Percentiles rank a stretch among this genome's conserved stretches.
These are phyloP conservation scores for Penicillium paxilli DNA, from an alignment of 495 filamentous ascomycete genomes.

Conservation along the genomic window DNA sequence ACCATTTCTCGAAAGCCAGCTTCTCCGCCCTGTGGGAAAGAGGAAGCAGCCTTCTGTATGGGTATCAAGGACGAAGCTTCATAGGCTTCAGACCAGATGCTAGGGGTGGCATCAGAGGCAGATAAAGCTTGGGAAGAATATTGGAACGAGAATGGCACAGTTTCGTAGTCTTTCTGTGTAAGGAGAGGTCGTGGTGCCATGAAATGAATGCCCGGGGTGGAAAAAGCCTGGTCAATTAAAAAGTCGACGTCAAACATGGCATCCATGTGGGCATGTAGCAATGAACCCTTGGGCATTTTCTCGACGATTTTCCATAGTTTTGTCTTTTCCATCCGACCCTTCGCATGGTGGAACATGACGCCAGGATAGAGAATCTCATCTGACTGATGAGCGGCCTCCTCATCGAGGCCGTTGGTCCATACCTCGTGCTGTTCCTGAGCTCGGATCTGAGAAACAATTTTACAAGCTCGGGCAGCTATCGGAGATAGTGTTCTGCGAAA, in stretches of 20 bases:
- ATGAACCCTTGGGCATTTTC: constrained; percentile 85
- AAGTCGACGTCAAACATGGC: constrained; percentile 87
- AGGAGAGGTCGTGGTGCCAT: constrained; percentile 53
- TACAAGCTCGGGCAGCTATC: constrained; percentile 69
- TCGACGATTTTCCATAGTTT: constrained; percentile 83
- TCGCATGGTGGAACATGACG: constrained; percentile 85
- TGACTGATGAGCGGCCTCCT: constrained; percentile 53
- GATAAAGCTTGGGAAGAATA: constrained; percentile 34
- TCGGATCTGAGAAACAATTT: constrained; percentile 77
- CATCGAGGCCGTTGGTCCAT: constrained; percentile 71
- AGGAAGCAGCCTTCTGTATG: constrained; percentile 63
- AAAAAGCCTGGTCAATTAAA: constrained; percentile 67
- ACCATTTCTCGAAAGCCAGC: constrained; percentile 77
- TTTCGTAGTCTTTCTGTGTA: constrained; percentile 43
- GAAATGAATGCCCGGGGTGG: constrained; percentile 75
- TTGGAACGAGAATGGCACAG: constrained; percentile 50
- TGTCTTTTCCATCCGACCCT: constrained; percentile 74
- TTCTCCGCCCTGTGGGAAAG: constrained; percentile 69
- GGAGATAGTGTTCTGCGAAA: constrained; percentile 66
- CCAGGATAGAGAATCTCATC: constrained; percentile 68
- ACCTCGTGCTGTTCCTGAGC: constrained; percentile 68
- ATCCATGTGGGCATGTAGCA: constrained; percentile 86
- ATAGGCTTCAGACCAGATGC: constrained; percentile 68
- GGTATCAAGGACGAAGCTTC: constrained; percentile 52
- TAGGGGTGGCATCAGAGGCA: constrained; percentile 21